phyloP scores from a whole-genome alignment of 106 monocot species.

The Dendrobium officinale region DNA sequence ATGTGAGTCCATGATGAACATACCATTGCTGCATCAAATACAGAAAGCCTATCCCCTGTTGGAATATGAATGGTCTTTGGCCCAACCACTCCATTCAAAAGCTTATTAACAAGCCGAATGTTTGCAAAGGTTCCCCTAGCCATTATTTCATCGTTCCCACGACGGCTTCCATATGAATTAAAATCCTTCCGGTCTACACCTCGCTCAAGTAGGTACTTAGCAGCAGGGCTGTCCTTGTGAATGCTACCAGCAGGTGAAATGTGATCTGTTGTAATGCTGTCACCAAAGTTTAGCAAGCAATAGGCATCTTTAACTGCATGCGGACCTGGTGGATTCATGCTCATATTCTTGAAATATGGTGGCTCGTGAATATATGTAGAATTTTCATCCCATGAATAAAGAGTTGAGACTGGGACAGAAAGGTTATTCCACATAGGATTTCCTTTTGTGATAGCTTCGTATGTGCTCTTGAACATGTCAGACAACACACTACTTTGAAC shows the following conservation, averaged over 20 bases:
- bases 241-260: constrained; percentile 80
- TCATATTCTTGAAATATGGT: constrained; percentile 76
- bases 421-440: constrained; percentile 84
- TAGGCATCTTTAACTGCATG: constrained; percentile 60
- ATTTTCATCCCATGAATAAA: constrained; percentile 69
- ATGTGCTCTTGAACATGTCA: constrained; percentile 78
- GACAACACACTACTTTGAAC: constrained; percentile 73
- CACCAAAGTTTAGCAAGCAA: constrained; percentile 67
- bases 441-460: constrained; percentile 66
- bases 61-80: constrained; percentile 80
- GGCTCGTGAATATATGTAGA: constrained; percentile 82
- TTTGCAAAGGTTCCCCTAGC: constrained; percentile 86
- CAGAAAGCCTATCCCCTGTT: constrained; percentile 73
- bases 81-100: constrained; percentile 74
- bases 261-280: constrained; percentile 76
- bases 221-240: constrained; percentile 78
- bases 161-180: constrained; percentile 82
- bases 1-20: neutral
- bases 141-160: constrained; percentile 82
- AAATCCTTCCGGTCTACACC: constrained; percentile 67
- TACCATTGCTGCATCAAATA: constrained; percentile 82
- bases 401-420: constrained; percentile 31
- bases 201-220: constrained; percentile 65
- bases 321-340: constrained; percentile 67
- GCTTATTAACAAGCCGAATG: constrained; percentile 74